phyloP scores from a whole-genome alignment of 257 asterid genomes.

The Oldenlandia corymbosa region DNA sequence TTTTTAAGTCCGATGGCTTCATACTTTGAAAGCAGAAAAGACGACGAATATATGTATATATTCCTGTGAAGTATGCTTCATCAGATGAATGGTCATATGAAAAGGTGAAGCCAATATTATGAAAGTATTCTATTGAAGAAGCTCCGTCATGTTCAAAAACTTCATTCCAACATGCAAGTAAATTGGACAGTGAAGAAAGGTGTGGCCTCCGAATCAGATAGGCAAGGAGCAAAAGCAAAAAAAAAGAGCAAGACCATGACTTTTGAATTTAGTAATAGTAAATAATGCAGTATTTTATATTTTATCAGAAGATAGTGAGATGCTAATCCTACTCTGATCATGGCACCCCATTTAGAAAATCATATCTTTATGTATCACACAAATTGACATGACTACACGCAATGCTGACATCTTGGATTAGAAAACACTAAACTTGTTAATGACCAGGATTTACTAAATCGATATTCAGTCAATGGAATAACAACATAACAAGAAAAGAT shows the following conservation, averaged over 20 bases:
- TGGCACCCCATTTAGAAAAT: slow-evolving; percentile 10
- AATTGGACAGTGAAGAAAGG: not conserved
- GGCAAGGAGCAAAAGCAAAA: not conserved
- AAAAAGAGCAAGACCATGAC: not conserved
- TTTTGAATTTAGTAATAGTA: not conserved
- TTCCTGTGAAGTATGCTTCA: not conserved
- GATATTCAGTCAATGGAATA: slow-evolving; percentile 15
- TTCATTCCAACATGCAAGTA: not conserved
- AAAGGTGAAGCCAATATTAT: not conserved
- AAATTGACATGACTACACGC: slow-evolving; percentile 1
- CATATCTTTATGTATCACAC: not conserved
- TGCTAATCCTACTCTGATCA: slow-evolving; percentile 9
- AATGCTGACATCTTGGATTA: slow-evolving; percentile 12
- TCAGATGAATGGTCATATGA: not conserved
- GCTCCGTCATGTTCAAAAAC: not conserved
- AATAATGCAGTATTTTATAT: slow-evolving; percentile 6
- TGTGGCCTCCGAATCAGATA: not conserved
- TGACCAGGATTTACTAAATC: slow-evolving; percentile 12
- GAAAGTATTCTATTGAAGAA: not conserved
- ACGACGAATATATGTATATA: not conserved
- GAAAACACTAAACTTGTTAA: slow-evolving; percentile 2
- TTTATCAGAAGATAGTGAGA: not conserved
- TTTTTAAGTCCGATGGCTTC: no score
- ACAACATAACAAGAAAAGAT: slow-evolving; percentile 21
- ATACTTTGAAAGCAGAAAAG: slow-evolving; percentile 1